Conservation (phyloP, 2,329 filamentous ascomycete genomes). For the Sphaceloma murrayae region DNA sequence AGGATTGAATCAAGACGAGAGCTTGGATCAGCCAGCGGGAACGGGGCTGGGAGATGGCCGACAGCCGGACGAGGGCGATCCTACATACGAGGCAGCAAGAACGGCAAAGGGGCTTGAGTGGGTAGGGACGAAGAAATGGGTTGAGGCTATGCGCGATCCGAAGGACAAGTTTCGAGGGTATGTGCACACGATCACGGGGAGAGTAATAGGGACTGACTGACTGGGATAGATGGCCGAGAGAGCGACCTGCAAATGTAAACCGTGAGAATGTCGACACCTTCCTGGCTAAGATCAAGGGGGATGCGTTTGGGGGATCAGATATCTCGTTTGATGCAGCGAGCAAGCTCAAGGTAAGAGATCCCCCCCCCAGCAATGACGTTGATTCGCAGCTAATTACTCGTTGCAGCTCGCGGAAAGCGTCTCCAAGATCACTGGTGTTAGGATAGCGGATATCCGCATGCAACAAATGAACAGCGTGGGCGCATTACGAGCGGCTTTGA, state of each 20-base stretch:
- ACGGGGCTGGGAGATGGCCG: not conserved
- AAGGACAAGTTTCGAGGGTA: constrained; percentile 31
- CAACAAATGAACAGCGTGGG: constrained; percentile 29
- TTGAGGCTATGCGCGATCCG: constrained; percentile 28
- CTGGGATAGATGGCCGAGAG: constrained; percentile 3
- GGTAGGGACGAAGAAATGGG: constrained; percentile 44
- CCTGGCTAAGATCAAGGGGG: constrained; percentile 1
- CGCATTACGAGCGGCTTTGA: constrained; percentile 31
- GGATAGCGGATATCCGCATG: constrained; percentile 62
- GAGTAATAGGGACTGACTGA: not conserved
- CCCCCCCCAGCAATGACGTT: not conserved
- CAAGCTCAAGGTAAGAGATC: constrained; percentile 2
- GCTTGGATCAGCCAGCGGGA: not conserved
- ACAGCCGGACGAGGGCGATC: constrained; percentile 2
- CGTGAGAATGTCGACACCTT: not conserved
- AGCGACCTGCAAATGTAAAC: not conserved
- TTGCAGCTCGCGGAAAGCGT: constrained; percentile 68
- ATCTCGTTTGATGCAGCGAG: not conserved
- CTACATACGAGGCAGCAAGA: constrained; percentile 37
- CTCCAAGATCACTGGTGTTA: constrained; percentile 68
- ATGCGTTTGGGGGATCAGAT: not conserved
- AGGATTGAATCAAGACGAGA: not conserved
- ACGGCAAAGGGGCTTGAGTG: constrained; percentile 46
- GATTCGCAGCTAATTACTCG: not conserved
- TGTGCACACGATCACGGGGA: constrained; percentile 9